Conservation (phyloP, 768 basidiomycete genomes). For the Auricularia sp. region DNA sequence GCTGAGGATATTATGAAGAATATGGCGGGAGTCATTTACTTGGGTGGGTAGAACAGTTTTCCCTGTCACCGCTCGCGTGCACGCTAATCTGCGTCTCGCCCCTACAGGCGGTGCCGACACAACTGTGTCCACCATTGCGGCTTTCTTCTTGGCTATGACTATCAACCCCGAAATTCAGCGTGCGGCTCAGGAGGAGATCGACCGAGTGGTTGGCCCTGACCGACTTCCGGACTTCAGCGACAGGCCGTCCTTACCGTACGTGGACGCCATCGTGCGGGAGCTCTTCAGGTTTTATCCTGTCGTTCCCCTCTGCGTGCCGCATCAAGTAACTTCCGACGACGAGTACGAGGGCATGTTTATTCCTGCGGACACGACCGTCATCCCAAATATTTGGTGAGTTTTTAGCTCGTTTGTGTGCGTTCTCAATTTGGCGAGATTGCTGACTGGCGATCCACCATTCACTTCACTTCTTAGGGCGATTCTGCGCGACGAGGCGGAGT, state of each 20-base stretch:
- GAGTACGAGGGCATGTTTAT: constrained; percentile 34
- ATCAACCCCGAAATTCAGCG: constrained; percentile 24
- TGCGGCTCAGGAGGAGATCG: constrained; percentile 21
- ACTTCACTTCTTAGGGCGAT: constrained; percentile 23
- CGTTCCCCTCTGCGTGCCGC: constrained; percentile 13
- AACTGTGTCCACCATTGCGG: constrained; percentile 6
- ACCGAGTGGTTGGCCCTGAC: constrained; percentile 15
- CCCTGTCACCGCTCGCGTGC: background rate
- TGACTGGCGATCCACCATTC: constrained; percentile 9
- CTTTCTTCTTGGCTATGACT: constrained; percentile 29
- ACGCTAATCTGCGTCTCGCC: background rate
- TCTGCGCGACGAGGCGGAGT: constrained; percentile 28
- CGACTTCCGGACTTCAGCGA: constrained; percentile 19
- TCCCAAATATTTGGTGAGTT: constrained; percentile 9
- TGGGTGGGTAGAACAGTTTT: background rate
- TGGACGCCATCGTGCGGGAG: constrained; percentile 16
- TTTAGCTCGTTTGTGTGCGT: constrained; percentile 10
- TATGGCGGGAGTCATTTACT: background rate
- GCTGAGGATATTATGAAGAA: background rate
- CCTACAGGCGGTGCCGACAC: constrained; percentile 1
- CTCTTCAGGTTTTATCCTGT: constrained; percentile 20
- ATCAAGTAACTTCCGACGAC: constrained; percentile 27
- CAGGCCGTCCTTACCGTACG: constrained; percentile 15
- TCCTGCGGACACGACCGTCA: constrained; percentile 28
- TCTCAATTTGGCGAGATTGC: no score